Percentiles rank a stretch among this genome's conserved stretches.
These are phyloP conservation scores for Pseudopyricularia cyperi DNA, from an alignment of 2,329 filamentous ascomycete species.

Conservation along the genomic window DNA sequence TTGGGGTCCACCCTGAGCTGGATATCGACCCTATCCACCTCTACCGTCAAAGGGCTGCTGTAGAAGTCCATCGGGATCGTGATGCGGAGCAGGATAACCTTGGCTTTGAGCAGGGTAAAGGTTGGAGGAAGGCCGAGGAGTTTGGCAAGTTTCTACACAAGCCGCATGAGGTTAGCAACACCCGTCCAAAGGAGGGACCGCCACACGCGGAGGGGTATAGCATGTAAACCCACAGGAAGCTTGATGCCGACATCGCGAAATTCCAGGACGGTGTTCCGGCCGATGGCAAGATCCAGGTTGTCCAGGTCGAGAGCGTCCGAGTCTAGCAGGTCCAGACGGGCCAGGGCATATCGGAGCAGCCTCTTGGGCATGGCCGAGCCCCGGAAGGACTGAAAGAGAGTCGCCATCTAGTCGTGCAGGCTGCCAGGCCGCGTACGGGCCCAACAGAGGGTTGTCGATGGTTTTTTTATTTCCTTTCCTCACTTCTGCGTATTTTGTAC, in stretches of 20 bases:
- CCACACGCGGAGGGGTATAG: not conserved
- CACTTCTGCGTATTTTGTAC: no score
- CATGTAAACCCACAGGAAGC: conserved; percentile 46
- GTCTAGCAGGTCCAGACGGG: conserved; percentile 75
- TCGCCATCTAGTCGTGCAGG: conserved; percentile 43
- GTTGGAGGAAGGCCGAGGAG: conserved; percentile 62
- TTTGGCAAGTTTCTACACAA: conserved; percentile 58
- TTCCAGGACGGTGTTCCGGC: conserved; percentile 71
- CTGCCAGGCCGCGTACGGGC: not conserved
- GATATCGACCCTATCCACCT: conserved; percentile 70
- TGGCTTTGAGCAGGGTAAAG: conserved; percentile 60
- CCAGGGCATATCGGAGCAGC: conserved; percentile 74
- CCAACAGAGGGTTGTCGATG: no score
- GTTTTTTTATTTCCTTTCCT: no score
- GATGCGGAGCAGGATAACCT: conserved; percentile 62
- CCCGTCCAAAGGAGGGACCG: not conserved
- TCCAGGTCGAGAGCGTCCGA: conserved; percentile 77
- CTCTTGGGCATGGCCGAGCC: conserved; percentile 74
- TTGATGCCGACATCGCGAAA: conserved; percentile 76
- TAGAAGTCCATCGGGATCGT: conserved; percentile 84
- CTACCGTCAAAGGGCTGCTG: conserved; percentile 67
- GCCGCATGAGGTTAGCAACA: not conserved
- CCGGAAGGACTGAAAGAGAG: conserved; percentile 53
- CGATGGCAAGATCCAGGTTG: conserved; percentile 71
- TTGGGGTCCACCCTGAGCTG: conserved; percentile 41